These are phyloP conservation scores for Lactifluus echinatus DNA, from an alignment of 768 basidiomycete genomes.

Conservation along the genomic window DNA sequence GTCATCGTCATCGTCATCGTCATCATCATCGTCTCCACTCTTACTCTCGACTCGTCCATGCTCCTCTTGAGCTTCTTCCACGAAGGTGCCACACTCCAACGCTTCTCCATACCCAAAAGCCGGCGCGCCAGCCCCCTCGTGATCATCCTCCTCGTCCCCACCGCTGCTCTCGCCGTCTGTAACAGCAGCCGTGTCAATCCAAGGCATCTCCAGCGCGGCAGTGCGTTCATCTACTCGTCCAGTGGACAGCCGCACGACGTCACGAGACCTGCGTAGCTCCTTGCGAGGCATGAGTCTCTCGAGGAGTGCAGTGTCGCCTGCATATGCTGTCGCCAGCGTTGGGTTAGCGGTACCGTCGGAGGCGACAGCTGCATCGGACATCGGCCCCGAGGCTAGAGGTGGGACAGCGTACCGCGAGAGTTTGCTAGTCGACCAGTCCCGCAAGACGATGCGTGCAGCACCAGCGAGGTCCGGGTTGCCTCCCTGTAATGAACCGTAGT, in stretches of 20 bases:
- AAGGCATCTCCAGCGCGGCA: slow-evolving; percentile 33
- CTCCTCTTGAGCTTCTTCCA: slow-evolving; percentile 27
- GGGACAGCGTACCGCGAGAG: slow-evolving; percentile 67
- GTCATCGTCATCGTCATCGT: background rate
- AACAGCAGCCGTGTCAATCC: slow-evolving; percentile 35
- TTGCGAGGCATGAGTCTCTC: slow-evolving; percentile 43
- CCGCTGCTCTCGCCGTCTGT: slow-evolving; percentile 26
- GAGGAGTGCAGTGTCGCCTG: slow-evolving; percentile 44
- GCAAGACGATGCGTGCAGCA: slow-evolving; percentile 70
- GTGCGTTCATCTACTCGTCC: slow-evolving; percentile 35
- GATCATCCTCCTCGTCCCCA: slow-evolving; percentile 28
- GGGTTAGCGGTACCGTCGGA: background rate
- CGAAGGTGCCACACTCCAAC: slow-evolving; percentile 27
- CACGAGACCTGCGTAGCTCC: slow-evolving; percentile 50
- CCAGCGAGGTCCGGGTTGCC: slow-evolving; percentile 64
- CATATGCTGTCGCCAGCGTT: slow-evolving; percentile 30
- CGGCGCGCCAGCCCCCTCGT: slow-evolving; percentile 31
- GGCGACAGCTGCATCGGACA: slow-evolving; percentile 4
- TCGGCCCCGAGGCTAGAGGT: slow-evolving; percentile 22
- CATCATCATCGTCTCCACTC: background rate
- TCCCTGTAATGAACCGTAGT: slow-evolving; percentile 35
- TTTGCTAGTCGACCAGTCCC: slow-evolving; percentile 76
- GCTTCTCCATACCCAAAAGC: slow-evolving; percentile 26
- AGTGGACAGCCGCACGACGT: slow-evolving; percentile 41
- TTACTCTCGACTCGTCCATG: background rate